These are phyloP conservation scores for Lanmaoa rubissima DNA, from an alignment of 768 basidiomycete species.

Conservation along the genomic window DNA sequence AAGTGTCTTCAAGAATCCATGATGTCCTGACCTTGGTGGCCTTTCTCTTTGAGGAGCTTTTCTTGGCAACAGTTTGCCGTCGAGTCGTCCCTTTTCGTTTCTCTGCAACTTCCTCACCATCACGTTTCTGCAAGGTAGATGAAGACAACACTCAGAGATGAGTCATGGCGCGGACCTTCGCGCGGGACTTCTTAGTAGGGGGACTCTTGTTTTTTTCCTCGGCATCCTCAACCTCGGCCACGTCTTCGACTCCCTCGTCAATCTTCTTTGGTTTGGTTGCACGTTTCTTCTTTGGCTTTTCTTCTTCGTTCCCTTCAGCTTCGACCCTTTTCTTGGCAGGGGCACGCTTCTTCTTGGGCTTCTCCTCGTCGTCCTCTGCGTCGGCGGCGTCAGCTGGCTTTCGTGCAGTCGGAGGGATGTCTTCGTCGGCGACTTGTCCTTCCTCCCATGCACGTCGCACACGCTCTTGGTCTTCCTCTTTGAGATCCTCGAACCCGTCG, in stretches of 20 bases:
- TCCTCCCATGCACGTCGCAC: constrained; percentile 71
- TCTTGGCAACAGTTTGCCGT: constrained; percentile 46
- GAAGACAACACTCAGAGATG: constrained; percentile 9
- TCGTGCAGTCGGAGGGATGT: constrained; percentile 72
- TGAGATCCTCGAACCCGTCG: constrained; percentile 82
- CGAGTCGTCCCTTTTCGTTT: constrained; percentile 51
- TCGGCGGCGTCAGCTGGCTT: constrained; percentile 46
- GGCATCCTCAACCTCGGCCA: constrained; percentile 23
- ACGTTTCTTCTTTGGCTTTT: constrained; percentile 37
- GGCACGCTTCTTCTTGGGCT: constrained; percentile 52
- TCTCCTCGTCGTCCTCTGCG: constrained; percentile 48
- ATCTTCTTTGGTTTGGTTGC: constrained; percentile 31
- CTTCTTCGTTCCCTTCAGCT: constrained; percentile 35
- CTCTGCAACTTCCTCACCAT: constrained; percentile 33
- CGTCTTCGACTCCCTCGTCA: constrained; percentile 34
- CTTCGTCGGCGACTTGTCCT: constrained; percentile 79
- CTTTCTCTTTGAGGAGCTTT: constrained; percentile 46
- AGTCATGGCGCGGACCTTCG: constrained; percentile 32
- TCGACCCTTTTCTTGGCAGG: constrained; percentile 36
- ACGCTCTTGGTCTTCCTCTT: constrained; percentile 65
- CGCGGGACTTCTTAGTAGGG: constrained; percentile 34
- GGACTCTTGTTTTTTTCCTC: constrained; percentile 33
- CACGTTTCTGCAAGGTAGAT: constrained; percentile 28
- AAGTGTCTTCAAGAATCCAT: background rate
- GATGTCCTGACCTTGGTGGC: constrained; percentile 34